These are phyloP conservation scores for Brettanomyces sp. DNA, from an alignment of 805 yeast species.

Conservation along the genomic window DNA sequence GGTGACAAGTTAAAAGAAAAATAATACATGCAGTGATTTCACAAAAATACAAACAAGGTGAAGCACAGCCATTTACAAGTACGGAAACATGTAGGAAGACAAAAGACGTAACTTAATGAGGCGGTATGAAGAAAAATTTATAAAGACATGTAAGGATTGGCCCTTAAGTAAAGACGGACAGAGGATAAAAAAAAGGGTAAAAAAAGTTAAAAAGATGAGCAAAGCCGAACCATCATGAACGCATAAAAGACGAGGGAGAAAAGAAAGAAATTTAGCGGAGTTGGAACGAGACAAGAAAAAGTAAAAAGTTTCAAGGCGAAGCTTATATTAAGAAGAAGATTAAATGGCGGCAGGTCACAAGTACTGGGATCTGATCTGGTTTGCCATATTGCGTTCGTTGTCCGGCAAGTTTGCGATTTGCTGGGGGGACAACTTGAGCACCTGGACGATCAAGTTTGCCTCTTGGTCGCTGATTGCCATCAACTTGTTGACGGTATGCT, in stretches of 20 bases:
- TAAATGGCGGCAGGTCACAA: conserved; percentile 13
- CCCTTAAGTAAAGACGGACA: conserved; percentile 1
- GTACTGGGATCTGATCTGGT: conserved; percentile 46
- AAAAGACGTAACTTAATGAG: neutral
- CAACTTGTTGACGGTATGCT: conserved; percentile 40
- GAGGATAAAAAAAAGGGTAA: no score
- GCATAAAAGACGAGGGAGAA: no score
- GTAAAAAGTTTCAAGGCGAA: neutral
- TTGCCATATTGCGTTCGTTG: conserved; percentile 47
- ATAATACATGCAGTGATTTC: no score
- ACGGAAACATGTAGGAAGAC: no score
- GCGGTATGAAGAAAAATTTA: neutral
- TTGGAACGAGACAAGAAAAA: no score
- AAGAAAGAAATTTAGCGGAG: no score
- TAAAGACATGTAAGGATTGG: neutral
- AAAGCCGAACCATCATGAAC: no score
- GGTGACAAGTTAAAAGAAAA: neutral
- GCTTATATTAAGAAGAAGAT: neutral
- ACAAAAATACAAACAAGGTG: neutral
- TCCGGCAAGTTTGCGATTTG: conserved; percentile 41
- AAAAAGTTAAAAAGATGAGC: no score
- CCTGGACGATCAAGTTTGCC: conserved; percentile 47
- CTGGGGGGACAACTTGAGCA: conserved; percentile 38
- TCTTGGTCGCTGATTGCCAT: conserved; percentile 45
- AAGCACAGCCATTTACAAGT: neutral